A percentile compares a stretch with the other conserved stretches of the same genome.
phyloP scores from a whole-genome alignment of 768 basidiomycete genomes.

The Agaricus sinodeliciosus region DNA sequence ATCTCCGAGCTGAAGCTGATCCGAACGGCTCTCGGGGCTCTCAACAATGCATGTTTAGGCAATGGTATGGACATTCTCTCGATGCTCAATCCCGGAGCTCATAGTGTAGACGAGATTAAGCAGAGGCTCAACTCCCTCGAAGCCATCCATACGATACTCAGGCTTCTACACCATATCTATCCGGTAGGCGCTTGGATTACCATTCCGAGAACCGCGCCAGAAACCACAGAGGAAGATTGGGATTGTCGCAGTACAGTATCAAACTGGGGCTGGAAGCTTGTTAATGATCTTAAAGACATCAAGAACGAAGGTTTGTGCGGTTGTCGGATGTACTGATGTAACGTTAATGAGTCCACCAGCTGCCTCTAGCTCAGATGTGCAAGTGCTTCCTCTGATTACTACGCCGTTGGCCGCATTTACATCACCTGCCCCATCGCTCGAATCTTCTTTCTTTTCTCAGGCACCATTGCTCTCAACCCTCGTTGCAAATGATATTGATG shows the following conservation, averaged over 20 bases:
- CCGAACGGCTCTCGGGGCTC: constrained; percentile 71
- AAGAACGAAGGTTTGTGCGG: constrained; percentile 57
- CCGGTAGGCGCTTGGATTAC: constrained; percentile 64
- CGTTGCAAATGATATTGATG: constrained; percentile 61
- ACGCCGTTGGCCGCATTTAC: constrained; percentile 53
- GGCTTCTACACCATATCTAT: constrained; percentile 62
- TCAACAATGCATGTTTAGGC: constrained; percentile 72
- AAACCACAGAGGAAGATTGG: constrained; percentile 52
- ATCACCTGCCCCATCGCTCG: constrained; percentile 40
- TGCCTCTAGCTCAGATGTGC: constrained; percentile 47
- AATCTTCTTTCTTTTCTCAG: constrained; percentile 30
- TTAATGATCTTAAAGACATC: constrained; percentile 67
- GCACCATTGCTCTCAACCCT: constrained; percentile 22
- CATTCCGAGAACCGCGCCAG: constrained; percentile 15
- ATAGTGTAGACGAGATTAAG: constrained; percentile 58
- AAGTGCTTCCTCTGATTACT: constrained; percentile 58
- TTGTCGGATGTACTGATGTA: neutral
- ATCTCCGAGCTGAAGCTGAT: constrained; percentile 64
- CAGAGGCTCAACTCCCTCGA: constrained; percentile 61
- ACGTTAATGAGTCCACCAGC: neutral
- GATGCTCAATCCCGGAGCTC: neutral
- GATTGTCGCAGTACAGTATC: constrained; percentile 55
- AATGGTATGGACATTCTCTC: constrained; percentile 45
- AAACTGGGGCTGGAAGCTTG: constrained; percentile 72
- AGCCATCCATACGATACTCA: constrained; percentile 61